These are phyloP conservation scores for Avena eriantha DNA, from an alignment of 176 grass and related monocot species.

Conservation along the genomic window DNA sequence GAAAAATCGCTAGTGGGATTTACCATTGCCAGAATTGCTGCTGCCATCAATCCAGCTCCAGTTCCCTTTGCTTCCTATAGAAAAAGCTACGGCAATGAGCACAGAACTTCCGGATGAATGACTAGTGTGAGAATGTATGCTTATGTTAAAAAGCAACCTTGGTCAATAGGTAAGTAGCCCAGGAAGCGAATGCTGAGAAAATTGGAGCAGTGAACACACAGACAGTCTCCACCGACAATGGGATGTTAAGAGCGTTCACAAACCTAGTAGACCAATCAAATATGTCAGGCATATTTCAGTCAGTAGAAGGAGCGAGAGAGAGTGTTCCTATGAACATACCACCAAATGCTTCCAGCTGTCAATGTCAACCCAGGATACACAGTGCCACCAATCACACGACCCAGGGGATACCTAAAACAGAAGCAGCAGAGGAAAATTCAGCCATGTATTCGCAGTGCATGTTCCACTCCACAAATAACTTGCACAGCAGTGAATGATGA, in stretches of 20 bases:
- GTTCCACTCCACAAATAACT: neutral
- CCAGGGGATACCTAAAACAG: slow-evolving; percentile 91
- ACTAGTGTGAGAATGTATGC: slow-evolving; percentile 17
- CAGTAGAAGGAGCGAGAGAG: neutral
- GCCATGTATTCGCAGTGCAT: neutral
- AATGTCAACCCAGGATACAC: slow-evolving; percentile 97
- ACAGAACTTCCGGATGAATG: slow-evolving; percentile 7
- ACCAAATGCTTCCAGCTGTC: slow-evolving; percentile 96
- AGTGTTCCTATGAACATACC: slow-evolving; percentile 50
- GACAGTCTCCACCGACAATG: slow-evolving; percentile 96
- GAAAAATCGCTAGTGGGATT: neutral
- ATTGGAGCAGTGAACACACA: slow-evolving; percentile 99
- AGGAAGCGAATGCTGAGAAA: slow-evolving; percentile 93
- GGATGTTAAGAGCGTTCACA: slow-evolving; percentile 90
- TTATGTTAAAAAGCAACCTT: slow-evolving; percentile 61
- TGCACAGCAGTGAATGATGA: neutral
- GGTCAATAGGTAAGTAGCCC: slow-evolving; percentile 97
- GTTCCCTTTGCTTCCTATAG: slow-evolving; percentile 93
- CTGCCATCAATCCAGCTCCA: slow-evolving; percentile 97
- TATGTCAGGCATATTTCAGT: slow-evolving; percentile 43
- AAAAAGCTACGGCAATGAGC: slow-evolving; percentile 15
- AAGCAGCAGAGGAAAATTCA: slow-evolving; percentile 24
- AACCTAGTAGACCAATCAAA: slow-evolving; percentile 60
- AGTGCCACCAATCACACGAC: slow-evolving; percentile 96
- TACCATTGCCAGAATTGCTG: slow-evolving; percentile 93